Evolutionary conservation across 352 stramenopile species (phyloP), one percentile per base, ranked within the genome.

Genomic region (Globisporangium barbulae): DNA sequence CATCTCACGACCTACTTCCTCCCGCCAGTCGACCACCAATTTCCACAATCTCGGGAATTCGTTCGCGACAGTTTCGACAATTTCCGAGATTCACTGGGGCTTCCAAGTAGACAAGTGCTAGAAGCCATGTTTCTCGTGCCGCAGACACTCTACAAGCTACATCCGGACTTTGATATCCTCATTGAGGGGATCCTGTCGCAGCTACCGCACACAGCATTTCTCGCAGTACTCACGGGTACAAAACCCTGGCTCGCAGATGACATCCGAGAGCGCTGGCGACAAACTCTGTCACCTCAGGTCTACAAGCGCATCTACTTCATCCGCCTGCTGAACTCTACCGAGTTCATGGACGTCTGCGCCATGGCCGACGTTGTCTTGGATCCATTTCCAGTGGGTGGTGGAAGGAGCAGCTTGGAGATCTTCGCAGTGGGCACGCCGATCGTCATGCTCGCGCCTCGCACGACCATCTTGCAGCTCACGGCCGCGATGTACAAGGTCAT

Each of bases 111-210:
- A 7, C 6, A 15, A 1, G 25, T 57, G 5, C 56, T 71, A 30
- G 28, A 62, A 2, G 67, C 64, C 19, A 77, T 91, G 58, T 72
- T 89, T 21, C 61, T 90, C 13, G 59, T 88, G 0, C 83, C 83
- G 15, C 83, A 90, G 61, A 89, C 81, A 8, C 70, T 92, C 22
- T 88, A 88, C 64, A 92, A 90, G 53, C 68, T 92, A 0, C 83
- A 90, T 53, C 75, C 79, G 3, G 78, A 81, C 52, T 85, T 92
- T 19, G 83, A 92, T 42, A 12, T 3, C 0, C 52, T 89, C 30
- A 47, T 92, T n/a, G 69, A 74, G 13, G 47, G 61, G 7, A 69
- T 90, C 6, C 54, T 90, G 1, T 48, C 52, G 1, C 9, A 48
- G 4, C 54, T 75, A 30, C 53, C 30, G 3, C 50, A 53, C 19